phyloP scores from a whole-genome alignment of 1,284 basidiomycete genomes.

The Pholiota adiposa region DNA sequence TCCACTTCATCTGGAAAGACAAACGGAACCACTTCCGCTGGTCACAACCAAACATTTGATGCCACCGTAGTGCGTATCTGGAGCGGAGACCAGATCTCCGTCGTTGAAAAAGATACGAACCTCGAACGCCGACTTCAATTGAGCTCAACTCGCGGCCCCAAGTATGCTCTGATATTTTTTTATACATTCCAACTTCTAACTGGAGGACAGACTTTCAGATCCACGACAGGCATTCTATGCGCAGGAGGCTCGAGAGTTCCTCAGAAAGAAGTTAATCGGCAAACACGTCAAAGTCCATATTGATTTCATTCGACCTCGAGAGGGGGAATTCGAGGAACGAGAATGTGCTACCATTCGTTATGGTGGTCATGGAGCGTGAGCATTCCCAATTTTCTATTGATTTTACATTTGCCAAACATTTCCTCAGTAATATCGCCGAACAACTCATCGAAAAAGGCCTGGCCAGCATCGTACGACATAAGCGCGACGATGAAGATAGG shows the following conservation, averaged over 20 bases:
- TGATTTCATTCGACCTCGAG: constrained; percentile 91
- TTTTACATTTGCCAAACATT: constrained; percentile 4
- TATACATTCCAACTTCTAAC: not conserved
- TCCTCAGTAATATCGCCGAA: constrained; percentile 79
- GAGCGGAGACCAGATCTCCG: constrained; percentile 90
- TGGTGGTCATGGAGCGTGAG: constrained; percentile 76
- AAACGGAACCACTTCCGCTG: constrained; percentile 48
- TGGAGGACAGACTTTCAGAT: constrained; percentile 69
- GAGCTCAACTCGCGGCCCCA: constrained; percentile 88
- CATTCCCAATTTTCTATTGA: constrained; percentile 14
- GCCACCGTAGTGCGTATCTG: constrained; percentile 88
- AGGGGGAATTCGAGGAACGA: constrained; percentile 92
- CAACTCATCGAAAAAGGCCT: constrained; percentile 93
- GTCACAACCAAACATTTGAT: constrained; percentile 69
- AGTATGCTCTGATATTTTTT: constrained; percentile 47
- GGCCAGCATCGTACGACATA: constrained; percentile 89
- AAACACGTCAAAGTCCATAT: constrained; percentile 85
- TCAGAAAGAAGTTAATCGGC: constrained; percentile 90
- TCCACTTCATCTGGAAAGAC: constrained; percentile 43
- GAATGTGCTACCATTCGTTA: constrained; percentile 90
- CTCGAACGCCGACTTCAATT: constrained; percentile 88
- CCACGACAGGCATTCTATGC: constrained; percentile 89
- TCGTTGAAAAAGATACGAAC: constrained; percentile 72
- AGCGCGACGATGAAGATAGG: constrained; percentile 93
- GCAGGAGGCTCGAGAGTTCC: constrained; percentile 89